Evolutionary conservation across 495 filamentous ascomycete genomes (phyloP).

Genomic region (Tuber aestivum): DNA sequence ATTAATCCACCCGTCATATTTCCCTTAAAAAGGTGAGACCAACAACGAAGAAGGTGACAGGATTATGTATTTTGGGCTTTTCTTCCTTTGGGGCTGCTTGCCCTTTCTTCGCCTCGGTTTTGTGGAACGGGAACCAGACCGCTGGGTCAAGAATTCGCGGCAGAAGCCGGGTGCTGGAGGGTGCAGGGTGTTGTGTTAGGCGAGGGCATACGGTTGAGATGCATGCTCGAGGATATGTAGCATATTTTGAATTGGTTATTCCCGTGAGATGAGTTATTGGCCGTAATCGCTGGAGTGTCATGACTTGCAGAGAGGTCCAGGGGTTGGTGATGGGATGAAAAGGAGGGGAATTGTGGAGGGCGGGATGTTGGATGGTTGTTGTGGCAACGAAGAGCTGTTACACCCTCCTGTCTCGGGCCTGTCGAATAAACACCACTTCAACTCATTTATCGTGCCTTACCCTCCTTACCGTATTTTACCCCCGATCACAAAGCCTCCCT

Average conservation of each 20-base stretch:
- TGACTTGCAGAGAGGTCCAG: neutral
- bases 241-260: neutral
- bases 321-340: constrained; percentile 13
- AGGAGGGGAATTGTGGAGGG: neutral
- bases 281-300: constrained; percentile 23
- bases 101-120: constrained; percentile 35
- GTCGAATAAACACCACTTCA: neutral
- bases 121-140: constrained; percentile 19
- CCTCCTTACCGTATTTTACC: neutral
- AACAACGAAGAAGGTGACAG: constrained; percentile 79
- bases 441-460: neutral
- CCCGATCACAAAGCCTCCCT: neutral
- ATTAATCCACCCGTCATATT: constrained; percentile 13
- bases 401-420: too few relatives aligned
- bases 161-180: constrained; percentile 22
- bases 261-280: constrained; percentile 14
- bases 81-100: constrained; percentile 46
- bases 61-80: constrained; percentile 69
- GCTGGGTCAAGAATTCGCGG: constrained; percentile 34
- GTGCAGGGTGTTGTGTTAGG: constrained; percentile 23
- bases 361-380: constrained; percentile 23
- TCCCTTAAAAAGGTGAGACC: constrained; percentile 10
- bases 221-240: neutral
- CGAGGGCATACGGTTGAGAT: constrained; percentile 26
- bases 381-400: constrained; percentile 21